Conservation (phyloP, 2,329 filamentous ascomycete genomes). For the Apiospora sp. region DNA sequence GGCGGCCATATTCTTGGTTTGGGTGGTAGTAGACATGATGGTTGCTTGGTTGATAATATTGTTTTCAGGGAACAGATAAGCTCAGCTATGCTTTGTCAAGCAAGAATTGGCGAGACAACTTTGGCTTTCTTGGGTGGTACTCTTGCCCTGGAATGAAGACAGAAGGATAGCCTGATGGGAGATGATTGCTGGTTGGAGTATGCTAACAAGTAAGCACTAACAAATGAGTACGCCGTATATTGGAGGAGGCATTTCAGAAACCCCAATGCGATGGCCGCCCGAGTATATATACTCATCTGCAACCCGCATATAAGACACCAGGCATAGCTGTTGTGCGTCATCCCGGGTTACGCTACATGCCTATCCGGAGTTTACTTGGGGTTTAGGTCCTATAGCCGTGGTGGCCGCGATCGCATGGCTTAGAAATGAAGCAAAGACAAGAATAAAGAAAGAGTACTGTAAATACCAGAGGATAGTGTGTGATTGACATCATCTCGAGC, state of each 20-base stretch:
- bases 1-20: constrained; percentile 1
- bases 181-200: not conserved
- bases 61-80: not conserved
- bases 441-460: not conserved
- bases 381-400: not conserved
- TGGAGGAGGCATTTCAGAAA: not conserved
- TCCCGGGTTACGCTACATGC: not conserved
- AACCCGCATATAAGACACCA: not conserved
- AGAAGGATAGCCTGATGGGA: not conserved
- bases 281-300: not conserved
- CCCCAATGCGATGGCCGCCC: not conserved
- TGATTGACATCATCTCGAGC: not conserved
- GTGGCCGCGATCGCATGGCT: not conserved
- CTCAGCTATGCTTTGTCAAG: not conserved
- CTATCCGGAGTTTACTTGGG: not conserved
- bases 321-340: not conserved
- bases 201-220: not conserved
- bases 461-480: not conserved
- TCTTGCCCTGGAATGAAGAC: not conserved
- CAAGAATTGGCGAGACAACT: too few species aligned
- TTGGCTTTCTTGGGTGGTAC: not conserved
- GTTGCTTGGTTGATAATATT: not conserved
- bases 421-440: not conserved
- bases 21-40: not conserved
- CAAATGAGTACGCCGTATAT: not conserved